Base-by-base conservation (phyloP, 2,329 filamentous ascomycete species). In the Nothopassalora personata region DNA sequence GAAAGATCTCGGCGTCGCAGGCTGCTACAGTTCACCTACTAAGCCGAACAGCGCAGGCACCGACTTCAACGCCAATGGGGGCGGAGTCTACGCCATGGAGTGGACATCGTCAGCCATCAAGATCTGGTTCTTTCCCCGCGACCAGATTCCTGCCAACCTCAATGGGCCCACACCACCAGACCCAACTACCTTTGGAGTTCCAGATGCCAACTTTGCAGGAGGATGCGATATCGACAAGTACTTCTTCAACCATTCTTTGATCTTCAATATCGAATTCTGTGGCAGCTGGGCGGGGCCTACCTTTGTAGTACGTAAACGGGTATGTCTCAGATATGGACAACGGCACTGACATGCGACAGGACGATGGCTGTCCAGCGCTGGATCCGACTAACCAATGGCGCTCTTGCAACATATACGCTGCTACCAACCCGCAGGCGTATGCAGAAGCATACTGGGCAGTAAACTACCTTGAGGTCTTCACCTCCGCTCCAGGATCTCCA, bases 181-280 rank as follows among this genome's bases (percentile, higher is more conserved):
- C 64, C 84, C 87, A 0, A 81, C 78, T 50, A 75, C 74, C 5
- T 90, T 86, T 85, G 86, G 86, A 19, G 76, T 73, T 1, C 84
- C 87, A 0, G 66, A 83, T 7, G 85, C 86, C 0, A 85, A 88
- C 58, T 90, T 89, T 72, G 84, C 67, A 55, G 74, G 74, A 28
- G 64, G 61, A 36, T 77, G 75, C 57, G 64, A 73, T 49, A 74
- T 77, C 56, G 60, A 72, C 62, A 49, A 57, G 23, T 64, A 71
- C 50, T 74, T 77, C 66, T 60, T 45, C 15, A 70, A 74, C 50
- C 69, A 74, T 54, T 65, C 66, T 13, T 64, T 77, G 23, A 65
- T 76, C 55, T 71, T 76, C 64, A 31, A 54, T 36, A 59, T 61
- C 31, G 61, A 60, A 18, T 76, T 76, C 63, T 77, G 75, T 54